Percentiles rank a stretch among this genome's conserved stretches.
These are phyloP conservation scores for Lavandula angustifolia DNA, from an alignment of 257 asterid genomes.

Conservation along the genomic window DNA sequence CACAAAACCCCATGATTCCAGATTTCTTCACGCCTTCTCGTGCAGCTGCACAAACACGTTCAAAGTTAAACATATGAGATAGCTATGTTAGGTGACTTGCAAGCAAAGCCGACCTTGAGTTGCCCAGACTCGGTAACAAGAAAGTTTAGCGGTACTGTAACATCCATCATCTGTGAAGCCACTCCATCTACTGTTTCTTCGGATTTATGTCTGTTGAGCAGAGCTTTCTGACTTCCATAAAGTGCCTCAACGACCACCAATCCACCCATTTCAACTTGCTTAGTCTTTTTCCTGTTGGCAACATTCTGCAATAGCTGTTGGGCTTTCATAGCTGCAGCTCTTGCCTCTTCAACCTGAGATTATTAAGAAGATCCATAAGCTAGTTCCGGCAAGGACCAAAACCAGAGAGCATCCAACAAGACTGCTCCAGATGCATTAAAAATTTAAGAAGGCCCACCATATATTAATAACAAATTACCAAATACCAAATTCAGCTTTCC, in stretches of 20 bases:
- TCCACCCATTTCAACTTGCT: slow-evolving; percentile 72
- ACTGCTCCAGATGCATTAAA: slow-evolving; percentile 19
- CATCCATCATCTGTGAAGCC: slow-evolving; percentile 70
- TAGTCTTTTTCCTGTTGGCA: slow-evolving; percentile 73
- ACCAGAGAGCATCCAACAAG: slow-evolving; percentile 2
- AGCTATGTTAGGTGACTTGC: background rate
- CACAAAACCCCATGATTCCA: slow-evolving; percentile 99
- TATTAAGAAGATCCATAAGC: background rate
- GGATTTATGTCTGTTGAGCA: slow-evolving; percentile 40
- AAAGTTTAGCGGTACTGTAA: slow-evolving; percentile 83
- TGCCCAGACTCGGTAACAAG: slow-evolving; percentile 77
- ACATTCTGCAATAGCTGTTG: slow-evolving; percentile 84
- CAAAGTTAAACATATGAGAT: background rate
- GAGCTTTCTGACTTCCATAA: slow-evolving; percentile 66
- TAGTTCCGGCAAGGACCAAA: slow-evolving; percentile 9
- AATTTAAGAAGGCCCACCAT: background rate
- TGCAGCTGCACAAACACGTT: slow-evolving; percentile 64
- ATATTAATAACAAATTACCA: background rate
- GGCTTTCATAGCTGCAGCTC: slow-evolving; percentile 86
- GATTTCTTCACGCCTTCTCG: slow-evolving; percentile 86
- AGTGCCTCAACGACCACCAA: slow-evolving; percentile 66
- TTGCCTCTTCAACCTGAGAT: slow-evolving; percentile 72
- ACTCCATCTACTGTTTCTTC: slow-evolving; percentile 58
- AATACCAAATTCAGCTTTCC: slow-evolving; percentile 5
- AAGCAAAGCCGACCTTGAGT: slow-evolving; percentile 62